Evolutionary conservation across 1,284 basidiomycete genomes (phyloP).

Genomic region (Austroboletus rostrupii): DNA sequence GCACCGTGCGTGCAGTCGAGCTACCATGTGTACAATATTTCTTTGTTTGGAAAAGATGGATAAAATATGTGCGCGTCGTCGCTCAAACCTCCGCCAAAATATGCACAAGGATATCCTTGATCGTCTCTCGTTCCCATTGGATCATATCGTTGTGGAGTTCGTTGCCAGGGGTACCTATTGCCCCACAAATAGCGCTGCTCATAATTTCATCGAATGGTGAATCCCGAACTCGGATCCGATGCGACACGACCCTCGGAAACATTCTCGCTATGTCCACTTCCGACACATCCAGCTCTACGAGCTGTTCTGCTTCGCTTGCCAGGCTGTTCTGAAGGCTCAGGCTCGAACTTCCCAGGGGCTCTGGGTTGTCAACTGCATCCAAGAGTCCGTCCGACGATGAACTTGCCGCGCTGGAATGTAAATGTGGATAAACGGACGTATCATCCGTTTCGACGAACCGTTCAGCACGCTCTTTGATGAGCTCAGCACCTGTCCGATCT

Average conservation of each 20-base stretch:
- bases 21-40: too few relatives aligned
- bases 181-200: slow-evolving; percentile 55
- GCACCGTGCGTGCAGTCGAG: too few relatives aligned
- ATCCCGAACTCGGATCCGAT: slow-evolving; percentile 63
- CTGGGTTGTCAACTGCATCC: slow-evolving; percentile 14
- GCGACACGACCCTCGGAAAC: slow-evolving; percentile 64
- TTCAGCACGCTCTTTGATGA: slow-evolving; percentile 33
- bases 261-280: slow-evolving; percentile 70
- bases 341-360: slow-evolving; percentile 4
- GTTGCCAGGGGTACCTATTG: slow-evolving; percentile 29
- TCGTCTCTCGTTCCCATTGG: slow-evolving; percentile 39
- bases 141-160: slow-evolving; percentile 19
- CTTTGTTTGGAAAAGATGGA: neutral
- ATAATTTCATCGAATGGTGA: slow-evolving; percentile 66
- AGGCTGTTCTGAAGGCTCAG: slow-evolving; percentile 7
- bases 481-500: slow-evolving; percentile 50
- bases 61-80: too few relatives aligned
- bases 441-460: slow-evolving; percentile 21
- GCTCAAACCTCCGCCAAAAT: slow-evolving; percentile 50
- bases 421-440: slow-evolving; percentile 17
- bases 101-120: slow-evolving; percentile 58
- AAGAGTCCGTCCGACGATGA: slow-evolving; percentile 27
- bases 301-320: slow-evolving; percentile 13
- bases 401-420: slow-evolving; percentile 15
- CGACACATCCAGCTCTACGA: slow-evolving; percentile 51